phyloP scores from a whole-genome alignment of 768 basidiomycete genomes.

The Tricholoma sp. region DNA sequence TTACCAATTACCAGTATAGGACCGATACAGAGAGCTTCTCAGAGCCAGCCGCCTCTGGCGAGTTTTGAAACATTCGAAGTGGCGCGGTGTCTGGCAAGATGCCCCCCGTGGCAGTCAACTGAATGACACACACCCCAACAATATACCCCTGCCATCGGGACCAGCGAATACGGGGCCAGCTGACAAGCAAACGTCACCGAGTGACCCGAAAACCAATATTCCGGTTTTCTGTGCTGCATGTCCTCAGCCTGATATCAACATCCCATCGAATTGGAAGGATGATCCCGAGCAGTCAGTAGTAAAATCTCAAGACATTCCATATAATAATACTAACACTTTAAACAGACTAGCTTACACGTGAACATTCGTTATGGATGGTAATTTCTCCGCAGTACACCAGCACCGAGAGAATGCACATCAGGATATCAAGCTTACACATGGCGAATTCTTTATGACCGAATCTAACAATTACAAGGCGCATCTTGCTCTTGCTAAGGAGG shows the following conservation, averaged over 20 bases:
- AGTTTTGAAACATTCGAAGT: constrained; percentile 11
- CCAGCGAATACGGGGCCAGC: constrained; percentile 2
- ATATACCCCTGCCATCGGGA: too few relatives aligned
- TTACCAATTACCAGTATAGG: neutral
- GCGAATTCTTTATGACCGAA: neutral
- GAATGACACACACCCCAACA: too few relatives aligned
- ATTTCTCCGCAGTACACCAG: constrained; percentile 16
- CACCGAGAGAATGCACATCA: neutral
- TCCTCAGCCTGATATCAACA: constrained; percentile 21
- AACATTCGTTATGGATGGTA: constrained; percentile 10
- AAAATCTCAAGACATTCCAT: neutral
- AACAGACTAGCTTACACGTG: neutral
- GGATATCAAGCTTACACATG: neutral
- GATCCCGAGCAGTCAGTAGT: neutral
- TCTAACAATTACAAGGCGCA: neutral
- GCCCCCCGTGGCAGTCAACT: too few relatives aligned
- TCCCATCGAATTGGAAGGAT: constrained; percentile 17
- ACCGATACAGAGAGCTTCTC: constrained; percentile 9
- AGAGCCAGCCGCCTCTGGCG: constrained; percentile 10
- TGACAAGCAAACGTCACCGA: too few relatives aligned
- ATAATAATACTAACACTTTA: neutral
- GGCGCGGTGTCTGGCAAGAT: neutral
- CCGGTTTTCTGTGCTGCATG: constrained; percentile 20
- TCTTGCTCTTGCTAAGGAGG: too few relatives aligned
- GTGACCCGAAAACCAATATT: neutral